A percentile compares a stretch with the other conserved stretches of the same genome.
Evolutionary conservation across 73 alveolate genomes (phyloP).

Genomic region (Chromera velia): DNA sequence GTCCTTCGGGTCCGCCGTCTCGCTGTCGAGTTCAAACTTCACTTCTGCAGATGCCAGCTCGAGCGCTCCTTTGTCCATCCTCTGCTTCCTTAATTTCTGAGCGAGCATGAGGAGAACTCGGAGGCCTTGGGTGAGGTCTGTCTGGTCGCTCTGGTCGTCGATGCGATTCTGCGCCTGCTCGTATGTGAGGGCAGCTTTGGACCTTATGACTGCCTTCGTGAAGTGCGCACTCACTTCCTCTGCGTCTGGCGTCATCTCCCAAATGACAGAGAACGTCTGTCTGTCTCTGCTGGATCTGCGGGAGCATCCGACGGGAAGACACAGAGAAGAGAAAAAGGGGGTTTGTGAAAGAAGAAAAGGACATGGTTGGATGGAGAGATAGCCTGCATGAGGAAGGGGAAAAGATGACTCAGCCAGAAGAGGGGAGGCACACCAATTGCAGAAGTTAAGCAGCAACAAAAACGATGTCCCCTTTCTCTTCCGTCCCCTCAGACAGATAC

Average conservation of each 20-base stretch:
- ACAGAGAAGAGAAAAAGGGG: no score
- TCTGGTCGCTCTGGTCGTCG: constrained; percentile 10
- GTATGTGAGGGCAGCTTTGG: constrained; percentile 64
- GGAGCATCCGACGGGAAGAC: no score
- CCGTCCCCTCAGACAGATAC: no score
- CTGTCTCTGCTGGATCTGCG: no score
- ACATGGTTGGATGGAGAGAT: no score
- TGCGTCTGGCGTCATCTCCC: constrained; percentile 81
- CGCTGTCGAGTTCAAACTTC: constrained; percentile 78
- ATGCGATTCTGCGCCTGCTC: constrained; percentile 61
- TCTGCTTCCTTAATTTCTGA: constrained; percentile 56
- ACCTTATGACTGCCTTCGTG: constrained; percentile 49
- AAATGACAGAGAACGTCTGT: constrained; percentile 80
- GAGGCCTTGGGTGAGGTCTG: constrained; percentile 40
- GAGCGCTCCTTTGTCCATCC: constrained; percentile 82
- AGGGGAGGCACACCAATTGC: no score
- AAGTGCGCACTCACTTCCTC: constrained; percentile 52
- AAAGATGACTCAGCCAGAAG: no score
- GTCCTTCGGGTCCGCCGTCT: constrained; percentile 79
- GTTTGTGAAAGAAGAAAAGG: no score
- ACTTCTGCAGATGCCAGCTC: constrained; percentile 83
- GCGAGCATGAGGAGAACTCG: constrained; percentile 67
- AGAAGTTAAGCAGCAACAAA: no score
- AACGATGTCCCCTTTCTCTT: no score
- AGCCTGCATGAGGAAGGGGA: no score